phyloP scores from a whole-genome alignment of 2,329 filamentous ascomycete genomes.

The Diaporthe helianthi region DNA sequence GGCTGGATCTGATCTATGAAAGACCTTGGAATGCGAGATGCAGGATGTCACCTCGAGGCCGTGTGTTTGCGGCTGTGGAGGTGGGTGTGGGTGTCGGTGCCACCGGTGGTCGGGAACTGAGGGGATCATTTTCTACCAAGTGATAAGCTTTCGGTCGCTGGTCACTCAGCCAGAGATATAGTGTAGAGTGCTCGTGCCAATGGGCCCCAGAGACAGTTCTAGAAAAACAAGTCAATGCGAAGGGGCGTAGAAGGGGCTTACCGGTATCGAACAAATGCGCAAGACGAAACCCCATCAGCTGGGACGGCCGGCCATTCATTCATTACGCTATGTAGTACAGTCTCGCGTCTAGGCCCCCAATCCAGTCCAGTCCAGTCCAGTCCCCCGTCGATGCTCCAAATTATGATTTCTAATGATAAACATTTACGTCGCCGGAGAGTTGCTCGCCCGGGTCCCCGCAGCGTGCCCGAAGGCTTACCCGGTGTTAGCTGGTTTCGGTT shows the following conservation, averaged over 20 bases:
- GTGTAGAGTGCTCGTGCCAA: background rate
- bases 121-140: background rate
- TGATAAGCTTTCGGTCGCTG: conserved; percentile 18
- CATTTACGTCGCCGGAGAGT: background rate
- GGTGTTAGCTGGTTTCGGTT: conserved; percentile 14
- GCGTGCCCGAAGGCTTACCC: background rate
- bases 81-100: background rate
- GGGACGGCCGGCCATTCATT: no score
- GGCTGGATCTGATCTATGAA: conserved; percentile 16
- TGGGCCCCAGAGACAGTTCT: conserved; percentile 13
- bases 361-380: no score
- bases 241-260: background rate
- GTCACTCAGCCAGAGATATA: background rate
- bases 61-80: background rate
- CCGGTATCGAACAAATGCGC: background rate
- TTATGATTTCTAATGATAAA: background rate
- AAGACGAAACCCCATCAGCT: background rate
- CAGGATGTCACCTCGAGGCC: conserved; percentile 8
- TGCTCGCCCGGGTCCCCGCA: background rate
- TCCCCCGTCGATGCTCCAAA: background rate
- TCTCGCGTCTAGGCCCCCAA: no score
- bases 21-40: background rate
- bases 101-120: conserved; percentile 5
- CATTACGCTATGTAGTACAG: no score
- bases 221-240: background rate